Evolutionary conservation across 352 stramenopile genomes (phyloP), one percentile per base, ranked within the genome.

Genomic region (Phytophthora cactorum): DNA sequence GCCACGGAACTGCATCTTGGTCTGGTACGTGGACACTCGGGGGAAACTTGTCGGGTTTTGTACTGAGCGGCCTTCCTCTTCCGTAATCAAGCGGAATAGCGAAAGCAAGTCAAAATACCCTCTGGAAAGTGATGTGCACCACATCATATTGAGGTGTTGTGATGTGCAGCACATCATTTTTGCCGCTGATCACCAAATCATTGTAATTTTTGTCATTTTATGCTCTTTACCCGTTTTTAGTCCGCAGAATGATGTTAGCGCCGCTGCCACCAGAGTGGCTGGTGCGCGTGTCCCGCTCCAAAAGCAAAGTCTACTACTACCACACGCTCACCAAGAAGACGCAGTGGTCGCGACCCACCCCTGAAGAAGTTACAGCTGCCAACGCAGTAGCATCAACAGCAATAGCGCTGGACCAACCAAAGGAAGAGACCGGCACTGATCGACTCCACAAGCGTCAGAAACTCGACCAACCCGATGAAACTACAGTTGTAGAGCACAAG

Each of bases 261-360:
- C 57, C 68, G 57, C 68, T 93, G 57, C 85, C 83, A 11, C 53
- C 64, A 0, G 78, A 78, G 15, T 92, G 85, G 85, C 61, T 79
- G 22, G 70, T 93, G 47, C 82, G 85, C 27, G 71, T 93, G 53
- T 93, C 83, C 44, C 78, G 82, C 15, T 86, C 83, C 41, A 93
- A 92, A 55, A 64, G 76, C 62, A 85, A 79, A 64, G 67, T 91
- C 15, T 94, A 86, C 70, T 94, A 94, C 64, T 79, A 86, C 65
- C 75, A 92, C 64, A 62, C 69, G 31, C 46, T 15, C 45, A 84
- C 73, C 25, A 74, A 82, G 17, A 62, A 70, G 68, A 91, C 82
- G 39, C 78, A 87, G 52, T 94, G 86, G 84, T 77, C 64, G 12
- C 75, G 84, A 15, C 82, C 84, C 7, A 82, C 69, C 7, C 14